Percentiles rank a stretch among this genome's conserved stretches.
Conservation (phyloP, 2,329 filamentous ascomycete species). For the Phyllosticta paracitricarpa region DNA sequence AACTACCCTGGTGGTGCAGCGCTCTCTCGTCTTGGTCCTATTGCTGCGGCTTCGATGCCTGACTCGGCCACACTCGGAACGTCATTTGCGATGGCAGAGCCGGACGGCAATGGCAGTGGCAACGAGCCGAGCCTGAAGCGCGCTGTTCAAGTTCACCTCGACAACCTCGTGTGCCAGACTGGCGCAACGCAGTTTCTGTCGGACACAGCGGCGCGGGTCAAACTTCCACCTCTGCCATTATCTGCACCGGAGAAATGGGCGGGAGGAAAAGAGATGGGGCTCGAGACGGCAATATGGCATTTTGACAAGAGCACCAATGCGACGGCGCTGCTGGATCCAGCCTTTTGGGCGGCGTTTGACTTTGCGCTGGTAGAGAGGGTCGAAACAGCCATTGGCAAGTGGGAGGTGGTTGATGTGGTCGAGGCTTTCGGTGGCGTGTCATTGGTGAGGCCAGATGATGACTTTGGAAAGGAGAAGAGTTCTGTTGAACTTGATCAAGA, state of each 20-base stretch:
- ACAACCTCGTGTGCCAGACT: conserved; percentile 54
- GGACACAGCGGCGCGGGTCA: conserved; percentile 14
- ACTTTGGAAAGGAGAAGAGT: conserved; percentile 18
- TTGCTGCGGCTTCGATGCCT: conserved; percentile 16
- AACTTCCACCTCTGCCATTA: neutral
- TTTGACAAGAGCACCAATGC: conserved; percentile 54
- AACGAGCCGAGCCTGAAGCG: conserved; percentile 9
- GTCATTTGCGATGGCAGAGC: conserved; percentile 1
- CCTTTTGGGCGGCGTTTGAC: conserved; percentile 50
- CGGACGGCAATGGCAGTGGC: conserved; percentile 15
- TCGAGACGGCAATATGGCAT: conserved; percentile 31
- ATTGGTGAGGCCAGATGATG: conserved; percentile 36
- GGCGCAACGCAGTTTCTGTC: conserved; percentile 52
- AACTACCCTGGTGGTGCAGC: conserved; percentile 93
- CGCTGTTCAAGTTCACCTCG: conserved; percentile 41
- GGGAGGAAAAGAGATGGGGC: neutral
- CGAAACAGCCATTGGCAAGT: conserved; percentile 38
- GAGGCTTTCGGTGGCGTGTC: conserved; percentile 42
- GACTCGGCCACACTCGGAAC: conserved; percentile 10
- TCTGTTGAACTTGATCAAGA: conserved; percentile 9
- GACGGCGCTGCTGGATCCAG: conserved; percentile 34
- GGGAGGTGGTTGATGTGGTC: conserved; percentile 42
- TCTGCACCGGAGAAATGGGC: neutral
- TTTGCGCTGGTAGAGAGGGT: conserved; percentile 47
- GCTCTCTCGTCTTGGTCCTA: conserved; percentile 39